Conservation (phyloP, 208 protist genomes). For the Leishmania martiniquensis region DNA sequence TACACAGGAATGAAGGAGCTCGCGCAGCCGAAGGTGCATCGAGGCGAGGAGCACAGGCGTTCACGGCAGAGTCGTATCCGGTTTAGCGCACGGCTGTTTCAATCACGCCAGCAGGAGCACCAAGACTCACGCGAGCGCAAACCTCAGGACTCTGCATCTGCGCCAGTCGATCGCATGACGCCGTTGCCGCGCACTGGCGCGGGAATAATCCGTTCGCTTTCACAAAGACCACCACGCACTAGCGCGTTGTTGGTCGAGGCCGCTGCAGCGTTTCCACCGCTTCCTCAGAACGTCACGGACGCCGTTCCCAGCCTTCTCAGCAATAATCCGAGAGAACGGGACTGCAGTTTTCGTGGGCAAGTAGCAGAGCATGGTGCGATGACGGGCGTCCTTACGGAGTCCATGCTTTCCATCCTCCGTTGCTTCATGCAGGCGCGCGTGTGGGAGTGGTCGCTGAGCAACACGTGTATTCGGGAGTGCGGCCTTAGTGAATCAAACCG, state of each 20-base stretch:
- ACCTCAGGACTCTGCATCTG: background rate
- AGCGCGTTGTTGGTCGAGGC: background rate
- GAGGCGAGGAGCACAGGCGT: slow-evolving; percentile 24
- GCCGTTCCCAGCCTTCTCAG: slow-evolving; percentile 7
- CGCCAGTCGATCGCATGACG: background rate
- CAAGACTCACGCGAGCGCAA: background rate
- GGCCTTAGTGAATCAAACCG: slow-evolving; percentile 28
- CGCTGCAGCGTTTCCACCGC: slow-evolving; percentile 46
- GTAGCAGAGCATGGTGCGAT: slow-evolving; percentile 26
- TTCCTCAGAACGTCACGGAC: slow-evolving; percentile 54
- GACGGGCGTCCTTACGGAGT: slow-evolving; percentile 19
- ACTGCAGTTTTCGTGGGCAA: slow-evolving; percentile 38
- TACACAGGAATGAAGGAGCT: slow-evolving; percentile 29
- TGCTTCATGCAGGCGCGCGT: slow-evolving; percentile 35
- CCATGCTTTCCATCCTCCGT: slow-evolving; percentile 24
- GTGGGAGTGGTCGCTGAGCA: slow-evolving; percentile 48
- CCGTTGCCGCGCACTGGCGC: background rate
- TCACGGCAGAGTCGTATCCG: slow-evolving; percentile 21
- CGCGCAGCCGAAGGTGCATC: slow-evolving; percentile 22
- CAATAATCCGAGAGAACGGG: slow-evolving; percentile 17
- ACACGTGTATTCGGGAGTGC: slow-evolving; percentile 42
- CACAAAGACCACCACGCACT: background rate
- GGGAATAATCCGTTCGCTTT: background rate
- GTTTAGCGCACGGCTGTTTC: slow-evolving; percentile 23
- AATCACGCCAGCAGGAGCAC: background rate